Conservation (phyloP, 257 asterid species). For the Cordia subcordata region DNA sequence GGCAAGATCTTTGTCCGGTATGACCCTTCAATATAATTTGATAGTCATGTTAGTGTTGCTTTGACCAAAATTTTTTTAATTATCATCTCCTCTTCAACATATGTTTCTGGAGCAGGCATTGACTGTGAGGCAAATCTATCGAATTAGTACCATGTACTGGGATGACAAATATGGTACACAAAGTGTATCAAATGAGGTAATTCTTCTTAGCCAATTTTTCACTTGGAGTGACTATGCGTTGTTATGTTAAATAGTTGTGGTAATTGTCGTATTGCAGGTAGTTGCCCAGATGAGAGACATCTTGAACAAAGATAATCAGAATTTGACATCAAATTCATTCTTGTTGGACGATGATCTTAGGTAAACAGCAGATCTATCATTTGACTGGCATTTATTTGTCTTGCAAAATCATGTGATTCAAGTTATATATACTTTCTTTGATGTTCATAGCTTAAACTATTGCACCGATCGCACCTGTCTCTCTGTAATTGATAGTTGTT, state of each 20-base stretch:
- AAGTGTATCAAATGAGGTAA: conserved; percentile 91
- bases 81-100: conserved; percentile 12
- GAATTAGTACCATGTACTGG: conserved; percentile 99
- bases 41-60: too few relatives aligned
- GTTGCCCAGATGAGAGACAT: conserved; percentile 96
- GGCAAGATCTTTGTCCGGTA: conserved; percentile 98
- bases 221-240: neutral
- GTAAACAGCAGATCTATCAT: conserved; percentile 29
- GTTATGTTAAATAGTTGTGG: neutral
- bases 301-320: conserved; percentile 82
- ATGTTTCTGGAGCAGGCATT: conserved; percentile 45
- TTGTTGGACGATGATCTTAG: conserved; percentile 96
- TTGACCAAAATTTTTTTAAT: conserved; percentile 3
- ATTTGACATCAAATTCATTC: conserved; percentile 83
- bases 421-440: neutral
- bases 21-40: conserved; percentile 13
- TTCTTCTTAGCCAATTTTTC: conserved; percentile 16
- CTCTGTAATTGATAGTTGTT: too few relatives aligned
- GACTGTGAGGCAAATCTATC: conserved; percentile 92
- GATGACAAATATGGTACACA: conserved; percentile 99
- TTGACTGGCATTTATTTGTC: neutral
- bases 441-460: too few relatives aligned
- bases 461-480: too few relatives aligned
- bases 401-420: neutral
- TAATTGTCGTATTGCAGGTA: conserved; percentile 49